Base-by-base conservation (phyloP, 192 early-diverging fungal species). In the Gonapodya prolifera region DNA sequence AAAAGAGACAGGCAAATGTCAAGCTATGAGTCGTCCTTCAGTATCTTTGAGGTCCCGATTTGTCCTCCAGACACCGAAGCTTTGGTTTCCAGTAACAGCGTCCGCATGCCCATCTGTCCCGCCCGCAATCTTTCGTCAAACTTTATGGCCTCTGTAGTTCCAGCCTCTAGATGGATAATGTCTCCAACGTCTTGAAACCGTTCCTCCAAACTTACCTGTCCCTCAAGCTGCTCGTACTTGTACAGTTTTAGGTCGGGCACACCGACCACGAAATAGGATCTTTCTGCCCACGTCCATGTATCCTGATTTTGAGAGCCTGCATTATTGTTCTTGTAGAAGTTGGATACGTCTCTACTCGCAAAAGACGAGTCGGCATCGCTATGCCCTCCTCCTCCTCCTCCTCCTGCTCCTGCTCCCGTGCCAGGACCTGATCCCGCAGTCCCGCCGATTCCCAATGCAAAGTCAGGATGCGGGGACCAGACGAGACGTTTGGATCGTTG, bases 171-270 rank as follows among this genome's bases (percentile, higher is more conserved):
- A 73, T 34, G 33, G 1, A 34, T 18, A 0, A 33, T 70, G 32
- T 70, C 36, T 30, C 36, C n/a, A 75, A 0, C 1, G 36, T 35
- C 36, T 1, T 2, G 36, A 75, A 75, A 35, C 1, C n/a, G 33
- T 69, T 35, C 30, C 23, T 34, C 30, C 75, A 69, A 32, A 76
- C 18, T 73, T 32, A 32, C 18, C 71, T 35, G 69, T 8, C 31
- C 35, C 30, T 29, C 71, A 73, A 18, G 18, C 29, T 73, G 71
- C 16, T 32, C 28, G 75, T 77, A 77, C 69, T 74, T 30, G 34
- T 77, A 77, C 31, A 77, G 77, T 36, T 77, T 77, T 18, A 77
- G 35, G 33, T 77, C 77, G 2, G 77, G 77, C 1, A 77, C 34
- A 29, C 77, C 77, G 17, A 77, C 34, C 33, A 77, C 69, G 74